Evolutionary conservation across 306 rosid genomes (phyloP).

Genomic region (Boehmeria nivea): DNA sequence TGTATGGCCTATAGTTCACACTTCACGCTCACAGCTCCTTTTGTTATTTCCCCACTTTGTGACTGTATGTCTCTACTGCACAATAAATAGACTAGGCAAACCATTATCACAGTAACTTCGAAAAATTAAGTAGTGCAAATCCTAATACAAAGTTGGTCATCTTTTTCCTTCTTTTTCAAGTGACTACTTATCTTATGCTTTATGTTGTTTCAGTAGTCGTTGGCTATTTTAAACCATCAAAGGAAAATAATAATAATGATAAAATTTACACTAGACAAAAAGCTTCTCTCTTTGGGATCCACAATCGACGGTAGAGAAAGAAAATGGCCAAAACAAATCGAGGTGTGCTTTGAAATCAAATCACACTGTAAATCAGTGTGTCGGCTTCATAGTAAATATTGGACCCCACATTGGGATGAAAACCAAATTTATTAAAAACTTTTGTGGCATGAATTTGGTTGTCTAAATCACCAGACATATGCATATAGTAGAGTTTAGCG

Average conservation of each 20-base stretch:
- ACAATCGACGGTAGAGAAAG: constrained; percentile 3
- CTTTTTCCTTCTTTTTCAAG: not conserved
- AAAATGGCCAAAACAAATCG: not conserved
- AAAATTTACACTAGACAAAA: not conserved
- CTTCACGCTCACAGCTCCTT: no score
- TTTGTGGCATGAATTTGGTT: constrained; percentile 8
- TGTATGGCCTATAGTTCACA: no score
- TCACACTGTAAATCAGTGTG: no score
- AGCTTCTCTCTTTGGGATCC: not conserved
- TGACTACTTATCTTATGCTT: not conserved
- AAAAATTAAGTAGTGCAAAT: not conserved
- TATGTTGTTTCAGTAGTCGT: not conserved
- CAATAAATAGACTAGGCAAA: no score
- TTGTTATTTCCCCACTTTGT: no score
- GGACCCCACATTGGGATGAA: constrained; percentile 13
- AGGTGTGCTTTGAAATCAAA: no score
- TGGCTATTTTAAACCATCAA: not conserved
- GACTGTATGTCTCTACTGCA: no score
- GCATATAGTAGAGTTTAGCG: not conserved
- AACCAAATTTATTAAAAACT: not conserved
- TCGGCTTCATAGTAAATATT: constrained; percentile 9
- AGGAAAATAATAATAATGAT: not conserved
- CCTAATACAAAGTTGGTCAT: not conserved
- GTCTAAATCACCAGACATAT: no score
- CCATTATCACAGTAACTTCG: no score